Evolutionary conservation across 208 protist species (phyloP).

Genomic region (Trypanosoma mega): DNA sequence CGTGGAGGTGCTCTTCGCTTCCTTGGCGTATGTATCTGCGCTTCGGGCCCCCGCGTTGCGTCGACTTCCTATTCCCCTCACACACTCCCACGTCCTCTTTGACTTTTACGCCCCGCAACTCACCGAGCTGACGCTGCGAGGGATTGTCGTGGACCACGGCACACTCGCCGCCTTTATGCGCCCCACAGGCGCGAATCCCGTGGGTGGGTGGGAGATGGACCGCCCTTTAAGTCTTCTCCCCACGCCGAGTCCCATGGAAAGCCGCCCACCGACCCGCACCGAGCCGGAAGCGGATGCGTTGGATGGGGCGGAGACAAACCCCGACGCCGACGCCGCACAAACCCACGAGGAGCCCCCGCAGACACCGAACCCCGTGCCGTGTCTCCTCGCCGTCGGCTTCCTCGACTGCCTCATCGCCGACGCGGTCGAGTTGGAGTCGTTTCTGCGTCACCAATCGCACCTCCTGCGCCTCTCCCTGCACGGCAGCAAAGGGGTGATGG

Average conservation of each 20-base stretch:
- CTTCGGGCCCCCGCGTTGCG: slow-evolving; percentile 26
- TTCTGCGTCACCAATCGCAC: slow-evolving; percentile 23
- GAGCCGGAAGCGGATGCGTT: too few relatives aligned
- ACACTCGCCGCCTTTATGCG: slow-evolving; percentile 23
- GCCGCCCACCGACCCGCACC: too few relatives aligned
- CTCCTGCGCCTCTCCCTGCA: slow-evolving; percentile 28
- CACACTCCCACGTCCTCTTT: slow-evolving; percentile 26
- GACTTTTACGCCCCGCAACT: slow-evolving; percentile 30
- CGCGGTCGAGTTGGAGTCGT: slow-evolving; percentile 19
- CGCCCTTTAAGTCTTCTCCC: not conserved
- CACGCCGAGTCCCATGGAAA: not conserved
- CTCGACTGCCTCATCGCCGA: slow-evolving; percentile 23
- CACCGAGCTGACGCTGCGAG: slow-evolving; percentile 26
- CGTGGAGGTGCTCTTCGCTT: slow-evolving; percentile 34
- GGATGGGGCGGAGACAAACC: too few relatives aligned
- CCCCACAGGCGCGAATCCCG: not conserved
- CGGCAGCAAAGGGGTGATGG: slow-evolving; percentile 24
- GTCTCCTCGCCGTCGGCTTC: slow-evolving; percentile 27
- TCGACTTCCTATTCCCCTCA: slow-evolving; percentile 27
- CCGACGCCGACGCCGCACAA: too few relatives aligned
- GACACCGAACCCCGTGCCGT: too few relatives aligned
- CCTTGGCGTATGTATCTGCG: slow-evolving; percentile 27
- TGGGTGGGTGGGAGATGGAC: not conserved
- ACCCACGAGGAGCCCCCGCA: too few relatives aligned
- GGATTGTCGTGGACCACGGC: slow-evolving; percentile 25